Base-by-base conservation (phyloP, 345 rosid species). In the Erucastrum elatum region DNA sequence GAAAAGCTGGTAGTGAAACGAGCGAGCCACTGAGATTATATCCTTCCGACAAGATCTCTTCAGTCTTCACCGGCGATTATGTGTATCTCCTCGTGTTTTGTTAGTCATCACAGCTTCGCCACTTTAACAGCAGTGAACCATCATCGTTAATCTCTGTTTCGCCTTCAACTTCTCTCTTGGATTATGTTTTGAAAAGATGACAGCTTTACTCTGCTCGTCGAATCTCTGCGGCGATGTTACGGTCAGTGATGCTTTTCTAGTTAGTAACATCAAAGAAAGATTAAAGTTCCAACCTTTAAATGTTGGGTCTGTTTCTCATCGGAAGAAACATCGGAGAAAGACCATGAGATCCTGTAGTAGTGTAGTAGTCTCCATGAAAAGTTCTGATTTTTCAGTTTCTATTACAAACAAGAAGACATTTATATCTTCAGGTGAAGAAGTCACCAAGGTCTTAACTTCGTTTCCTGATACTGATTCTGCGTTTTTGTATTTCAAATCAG, bases 401-500 rank as follows among this genome's bases (percentile, higher is more conserved):
- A 77, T 73, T 75, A 78, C 58, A 67, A 71, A 80, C 33, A 82
- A 75, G 81, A 80, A 60, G 8, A 90, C 74, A 49, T 71, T 35
- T 15, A 87, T 77, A 35, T 77, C 76, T n/a, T 76, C 91, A 12
- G 87, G 80, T 37, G 92, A 88, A 82, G 85, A 88, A 82, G 85
- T 87, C 44, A 31, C 75, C 12, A 80, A 71, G 77, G 84, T 72
- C 77, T 73, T 94, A 72, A 83, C 61, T 82, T 85, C 90, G 56
- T 69, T 82, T 82, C 72, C 87, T 3, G 90, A 90, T 75, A 84
- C 90, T 0, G 82, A 80, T 67, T 83, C 89, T 74, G 88, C 91
- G 59, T 53, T 90, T 79, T 70, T 78, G 4, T 92, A 90, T 85
- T 92, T 94, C 35, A 88, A 83, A 64, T 92, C 90, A 2, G 77